Base-by-base conservation (phyloP, 805 yeast species). In the Pichia cephalocereana region DNA sequence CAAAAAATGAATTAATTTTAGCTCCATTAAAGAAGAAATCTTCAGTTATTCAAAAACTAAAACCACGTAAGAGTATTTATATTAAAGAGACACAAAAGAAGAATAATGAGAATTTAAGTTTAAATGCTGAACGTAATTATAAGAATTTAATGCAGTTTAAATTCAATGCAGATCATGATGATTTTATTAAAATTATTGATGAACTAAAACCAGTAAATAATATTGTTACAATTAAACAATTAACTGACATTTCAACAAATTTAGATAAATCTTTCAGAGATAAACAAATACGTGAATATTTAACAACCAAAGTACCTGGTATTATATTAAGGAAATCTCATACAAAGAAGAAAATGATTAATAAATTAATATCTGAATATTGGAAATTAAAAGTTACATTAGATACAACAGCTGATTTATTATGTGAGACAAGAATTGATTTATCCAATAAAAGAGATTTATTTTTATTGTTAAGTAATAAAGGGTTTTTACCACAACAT, bases 401-500 rank as follows among this genome's bases (percentile, higher is more conserved):
- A 32, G 47, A 45, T 42, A 39, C 49, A 43, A 46, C 47, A 8
- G 44, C 41, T 38, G 40, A 38, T 45, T 31, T 54, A 2, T 43
- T 52, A 3, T 50, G 45, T 17, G 55, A 52, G 14, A 51, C 56
- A 8, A 52, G 54, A 8, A 58, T 67, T 41, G 56, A 56, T 26
- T 47, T 67, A 15, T 58, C 59, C 4, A 58, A 56, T 46, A 49
- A 60, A 10, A 54, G 66, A 44, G 68, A 65, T 32, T 50, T 64
- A 23, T 66, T 65, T 44, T 51, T 67, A 31, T 46, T 67, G 23
- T 53, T 66, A 7, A 61, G 68, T 32, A 59, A 63, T 41, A 55
- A 54, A 4, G 70, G 69, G 4, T 55, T 57, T 28, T 44, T 67
- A 32, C 56, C 65, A 41, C 61, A 60, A 47, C 60, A 60, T n/a